phyloP scores from a whole-genome alignment of 108 stramenopile species.

The Cyclotella kingstonii region DNA sequence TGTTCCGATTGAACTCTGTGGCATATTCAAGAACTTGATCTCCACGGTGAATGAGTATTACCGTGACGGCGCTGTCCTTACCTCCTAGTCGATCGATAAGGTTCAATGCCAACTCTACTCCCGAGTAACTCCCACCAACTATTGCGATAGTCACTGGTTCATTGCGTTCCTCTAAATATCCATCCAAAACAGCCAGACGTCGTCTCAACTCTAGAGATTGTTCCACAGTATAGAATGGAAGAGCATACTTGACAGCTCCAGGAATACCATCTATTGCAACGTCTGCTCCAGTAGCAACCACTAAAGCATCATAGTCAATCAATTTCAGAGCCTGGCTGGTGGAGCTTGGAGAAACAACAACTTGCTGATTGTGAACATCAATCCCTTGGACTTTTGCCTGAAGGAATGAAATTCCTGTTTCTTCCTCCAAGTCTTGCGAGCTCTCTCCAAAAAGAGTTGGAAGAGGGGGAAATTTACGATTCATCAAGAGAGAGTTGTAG shows the following conservation, averaged over 20 bases:
- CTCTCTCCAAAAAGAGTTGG: not conserved
- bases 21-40: constrained; percentile 46
- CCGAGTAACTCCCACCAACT: constrained; percentile 82
- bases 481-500: constrained; percentile 51
- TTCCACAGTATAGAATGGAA: constrained; percentile 81
- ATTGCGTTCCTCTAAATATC: constrained; percentile 14
- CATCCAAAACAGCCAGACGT: constrained; percentile 49
- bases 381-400: constrained; percentile 52
- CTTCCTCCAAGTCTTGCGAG: too few species aligned
- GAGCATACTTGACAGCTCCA: constrained; percentile 63
- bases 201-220: constrained; percentile 62
- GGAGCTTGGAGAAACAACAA: constrained; percentile 14
- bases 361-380: constrained; percentile 34
- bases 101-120: constrained; percentile 73
- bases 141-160: constrained; percentile 50
- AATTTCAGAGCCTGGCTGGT: constrained; percentile 9
- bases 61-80: constrained; percentile 21
- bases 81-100: constrained; percentile 35
- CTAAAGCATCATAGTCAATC: constrained; percentile 66
- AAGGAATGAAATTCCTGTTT: constrained; percentile 24
- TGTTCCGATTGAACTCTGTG: constrained; percentile 44
- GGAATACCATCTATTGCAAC: constrained; percentile 58
- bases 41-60: constrained; percentile 48
- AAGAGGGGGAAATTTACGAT: constrained; percentile 9
- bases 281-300: constrained; percentile 72